Evolutionary conservation across 2,329 filamentous ascomycete species (phyloP), one percentile per base, ranked within the genome.

Genomic region (Pseudogymnoascus sp.): DNA sequence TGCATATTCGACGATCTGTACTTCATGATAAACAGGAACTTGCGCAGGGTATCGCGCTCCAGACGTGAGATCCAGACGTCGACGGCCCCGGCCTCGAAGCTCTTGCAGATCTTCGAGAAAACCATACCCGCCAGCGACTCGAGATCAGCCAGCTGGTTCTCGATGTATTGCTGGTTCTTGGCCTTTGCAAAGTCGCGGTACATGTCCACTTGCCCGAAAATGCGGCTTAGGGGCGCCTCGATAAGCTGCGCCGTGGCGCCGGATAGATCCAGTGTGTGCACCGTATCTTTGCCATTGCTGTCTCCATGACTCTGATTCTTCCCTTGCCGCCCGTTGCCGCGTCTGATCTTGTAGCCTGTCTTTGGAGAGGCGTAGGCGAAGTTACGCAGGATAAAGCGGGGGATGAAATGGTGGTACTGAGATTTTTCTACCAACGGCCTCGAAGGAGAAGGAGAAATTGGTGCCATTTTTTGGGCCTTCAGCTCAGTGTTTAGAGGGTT

Each of bases 11-110:
- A 68, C n/a, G 70, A 69, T 12, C 78, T 74, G 58, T 79, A 80
- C 62, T 77, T 77, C 66, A 79, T 72, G 3, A 80, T 65, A 64
- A 79, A 79, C 2, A 78, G 68, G 59, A 79, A 79, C 61, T 78
- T 79, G 52, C 78, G 74, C 8, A 80, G 36, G 1, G 71, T 59
- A 63, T 79, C 70, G 48, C 69, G 67, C 18, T 77, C 71, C 0
- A 58, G 33, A 4, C 76, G 70, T 1, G 66, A 70, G 0, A 78
- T 62, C 35, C 63, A 65, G 1, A 79, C 60, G 0, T 58, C 64
- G 4, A 58, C 5, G 6, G 71, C 65, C 1, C 66, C 64, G 1
- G 63, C 62, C 33, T 69, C 67, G 33, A 67, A 65, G 5, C 64
- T 64, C 40, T 67, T 66, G 4, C 27, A 61, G 25, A 70, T 63